Evolutionary conservation across 139 green algal genomes (phyloP).

Genomic region (Dunaliella primolecta): DNA sequence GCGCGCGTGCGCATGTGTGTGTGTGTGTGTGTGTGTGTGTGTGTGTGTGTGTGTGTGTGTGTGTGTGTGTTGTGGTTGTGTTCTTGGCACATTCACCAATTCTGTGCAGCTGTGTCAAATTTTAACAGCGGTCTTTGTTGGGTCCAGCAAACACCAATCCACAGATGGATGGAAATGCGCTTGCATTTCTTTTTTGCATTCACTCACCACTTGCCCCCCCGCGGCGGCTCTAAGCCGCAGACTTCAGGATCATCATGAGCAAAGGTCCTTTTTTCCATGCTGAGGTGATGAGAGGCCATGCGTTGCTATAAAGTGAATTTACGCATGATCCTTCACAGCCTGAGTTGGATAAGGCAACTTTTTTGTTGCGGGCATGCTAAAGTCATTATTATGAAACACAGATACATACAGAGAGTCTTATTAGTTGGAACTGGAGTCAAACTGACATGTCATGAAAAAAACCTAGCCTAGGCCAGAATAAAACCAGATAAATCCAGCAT

Average conservation of each 20-base stretch:
- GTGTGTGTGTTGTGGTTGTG: no score
- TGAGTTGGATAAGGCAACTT: no score
- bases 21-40: background rate
- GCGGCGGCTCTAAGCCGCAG: background rate
- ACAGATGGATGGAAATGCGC: no score
- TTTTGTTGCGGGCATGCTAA: background rate
- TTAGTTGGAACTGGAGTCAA: background rate
- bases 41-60: background rate
- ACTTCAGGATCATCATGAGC: background rate
- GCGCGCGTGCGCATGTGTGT: background rate
- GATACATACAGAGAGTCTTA: background rate
- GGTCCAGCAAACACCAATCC: no score
- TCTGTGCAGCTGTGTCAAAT: no score
- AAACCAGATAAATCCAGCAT: background rate
- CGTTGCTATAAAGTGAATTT: background rate
- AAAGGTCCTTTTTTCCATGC: background rate
- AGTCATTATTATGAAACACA: background rate
- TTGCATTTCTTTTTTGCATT: background rate
- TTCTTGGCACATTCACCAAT: no score
- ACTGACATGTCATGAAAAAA: background rate
- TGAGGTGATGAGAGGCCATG: background rate
- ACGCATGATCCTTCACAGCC: no score
- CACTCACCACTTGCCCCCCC: slow-evolving; percentile 4
- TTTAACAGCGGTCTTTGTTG: no score
- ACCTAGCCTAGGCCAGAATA: background rate